Conservation (phyloP, 2,329 filamentous ascomycete species). For the Fusarium ambrosium region DNA sequence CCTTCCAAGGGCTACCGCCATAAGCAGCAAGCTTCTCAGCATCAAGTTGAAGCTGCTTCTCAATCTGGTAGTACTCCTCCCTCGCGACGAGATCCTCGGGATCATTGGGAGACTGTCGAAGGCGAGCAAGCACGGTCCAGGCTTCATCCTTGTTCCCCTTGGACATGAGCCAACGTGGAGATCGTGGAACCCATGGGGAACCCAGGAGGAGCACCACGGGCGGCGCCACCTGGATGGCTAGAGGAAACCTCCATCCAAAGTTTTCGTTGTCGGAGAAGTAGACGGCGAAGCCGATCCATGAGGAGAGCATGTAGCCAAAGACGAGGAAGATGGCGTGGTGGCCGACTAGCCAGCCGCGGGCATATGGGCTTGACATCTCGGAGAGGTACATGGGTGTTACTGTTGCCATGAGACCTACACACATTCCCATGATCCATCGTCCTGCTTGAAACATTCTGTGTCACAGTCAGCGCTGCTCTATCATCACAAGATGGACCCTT, state of each 20-base stretch:
- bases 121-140: slow-evolving; percentile 55
- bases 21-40: slow-evolving; percentile 55
- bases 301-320: slow-evolving; percentile 60
- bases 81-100: slow-evolving; percentile 57
- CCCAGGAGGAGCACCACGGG: slow-evolving; percentile 54
- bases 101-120: slow-evolving; percentile 47
- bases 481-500: slow-evolving; percentile 5
- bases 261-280: slow-evolving; percentile 50
- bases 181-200: slow-evolving; percentile 54
- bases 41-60: slow-evolving; percentile 60
- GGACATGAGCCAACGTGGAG: slow-evolving; percentile 64
- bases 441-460: slow-evolving; percentile 56
- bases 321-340: slow-evolving; percentile 63
- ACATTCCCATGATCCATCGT: slow-evolving; percentile 60
- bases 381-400: slow-evolving; percentile 54
- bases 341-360: slow-evolving; percentile 64
- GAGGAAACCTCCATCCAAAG: slow-evolving; percentile 59
- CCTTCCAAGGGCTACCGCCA: slow-evolving; percentile 58
- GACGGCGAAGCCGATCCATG: slow-evolving; percentile 54
- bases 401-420: slow-evolving; percentile 55
- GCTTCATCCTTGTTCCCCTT: slow-evolving; percentile 62
- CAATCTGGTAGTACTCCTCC: slow-evolving; percentile 62
- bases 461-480: neutral
- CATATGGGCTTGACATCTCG: slow-evolving; percentile 53
- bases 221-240: slow-evolving; percentile 57